Percentiles rank a stretch among this genome's conserved stretches.
phyloP scores from a whole-genome alignment of 441 rosid genomes.

The Macaranga tanarius region DNA sequence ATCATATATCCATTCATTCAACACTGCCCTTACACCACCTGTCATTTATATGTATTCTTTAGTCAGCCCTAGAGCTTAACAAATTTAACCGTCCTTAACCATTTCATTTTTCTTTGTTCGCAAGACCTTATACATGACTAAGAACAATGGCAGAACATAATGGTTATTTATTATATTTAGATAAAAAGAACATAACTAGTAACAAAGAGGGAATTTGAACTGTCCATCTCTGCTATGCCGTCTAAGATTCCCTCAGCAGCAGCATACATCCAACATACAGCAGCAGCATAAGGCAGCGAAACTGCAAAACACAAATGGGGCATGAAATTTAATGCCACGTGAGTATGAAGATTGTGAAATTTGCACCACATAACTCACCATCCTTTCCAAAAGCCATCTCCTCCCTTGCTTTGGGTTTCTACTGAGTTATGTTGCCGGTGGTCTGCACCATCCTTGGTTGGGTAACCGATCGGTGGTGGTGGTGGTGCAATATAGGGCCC shows the following conservation, averaged over 20 bases:
- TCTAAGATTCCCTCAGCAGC: background rate
- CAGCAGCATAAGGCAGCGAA: conserved; percentile 11
- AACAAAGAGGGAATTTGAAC: no score
- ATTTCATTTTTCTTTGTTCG: no score
- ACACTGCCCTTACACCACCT: no score
- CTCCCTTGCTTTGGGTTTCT: conserved; percentile 22
- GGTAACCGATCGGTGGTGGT: conserved; percentile 23
- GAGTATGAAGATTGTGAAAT: background rate
- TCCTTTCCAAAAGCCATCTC: conserved; percentile 34
- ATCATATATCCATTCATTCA: no score
- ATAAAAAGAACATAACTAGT: no score
- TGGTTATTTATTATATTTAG: no score
- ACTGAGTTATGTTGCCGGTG: background rate
- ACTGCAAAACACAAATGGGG: background rate
- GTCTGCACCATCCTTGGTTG: background rate
- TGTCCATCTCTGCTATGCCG: no score
- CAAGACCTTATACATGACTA: no score
- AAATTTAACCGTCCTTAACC: no score
- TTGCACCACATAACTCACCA: conserved; percentile 1
- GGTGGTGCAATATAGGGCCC: background rate
- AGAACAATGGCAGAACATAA: no score
- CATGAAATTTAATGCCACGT: background rate
- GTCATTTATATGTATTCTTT: no score
- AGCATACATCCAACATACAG: background rate
- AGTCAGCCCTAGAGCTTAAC: no score